These are phyloP conservation scores for Rubia yunnanensis DNA, from an alignment of 257 asterid genomes.

Conservation along the genomic window DNA sequence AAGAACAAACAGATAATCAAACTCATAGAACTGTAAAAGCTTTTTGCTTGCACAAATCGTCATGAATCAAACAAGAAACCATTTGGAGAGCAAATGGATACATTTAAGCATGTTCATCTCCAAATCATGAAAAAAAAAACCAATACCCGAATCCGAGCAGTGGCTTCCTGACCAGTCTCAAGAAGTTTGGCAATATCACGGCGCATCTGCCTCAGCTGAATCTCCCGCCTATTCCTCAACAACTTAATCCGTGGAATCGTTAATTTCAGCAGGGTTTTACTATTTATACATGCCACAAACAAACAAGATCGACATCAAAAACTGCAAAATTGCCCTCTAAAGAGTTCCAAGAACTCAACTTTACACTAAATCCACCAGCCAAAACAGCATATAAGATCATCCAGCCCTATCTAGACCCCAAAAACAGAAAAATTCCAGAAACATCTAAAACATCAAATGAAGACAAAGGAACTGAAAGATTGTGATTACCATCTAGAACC, in stretches of 20 bases:
- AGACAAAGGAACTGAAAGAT: not conserved
- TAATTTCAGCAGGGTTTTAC: constrained; percentile 80
- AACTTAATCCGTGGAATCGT: constrained; percentile 85
- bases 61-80: not conserved
- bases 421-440: not conserved
- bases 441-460: not conserved
- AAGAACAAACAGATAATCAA: not conserved
- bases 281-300: constrained; percentile 22
- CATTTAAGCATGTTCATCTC: not conserved
- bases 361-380: not conserved
- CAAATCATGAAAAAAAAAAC: not conserved
- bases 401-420: constrained; percentile 11
- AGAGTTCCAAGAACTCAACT: not conserved
- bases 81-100: not conserved
- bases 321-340: constrained; percentile 3
- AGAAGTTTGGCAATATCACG: constrained; percentile 85
- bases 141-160: constrained; percentile 85
- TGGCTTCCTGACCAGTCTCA: constrained; percentile 99
- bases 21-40: not conserved
- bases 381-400: constrained; percentile 4
- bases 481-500: constrained; percentile 66
- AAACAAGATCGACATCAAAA: constrained; percentile 11
- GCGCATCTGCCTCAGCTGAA: constrained; percentile 92
- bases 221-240: constrained; percentile 85
- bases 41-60: not conserved